These are phyloP conservation scores for Globisporangium radiosum DNA, from an alignment of 352 stramenopile genomes.

Conservation along the genomic window DNA sequence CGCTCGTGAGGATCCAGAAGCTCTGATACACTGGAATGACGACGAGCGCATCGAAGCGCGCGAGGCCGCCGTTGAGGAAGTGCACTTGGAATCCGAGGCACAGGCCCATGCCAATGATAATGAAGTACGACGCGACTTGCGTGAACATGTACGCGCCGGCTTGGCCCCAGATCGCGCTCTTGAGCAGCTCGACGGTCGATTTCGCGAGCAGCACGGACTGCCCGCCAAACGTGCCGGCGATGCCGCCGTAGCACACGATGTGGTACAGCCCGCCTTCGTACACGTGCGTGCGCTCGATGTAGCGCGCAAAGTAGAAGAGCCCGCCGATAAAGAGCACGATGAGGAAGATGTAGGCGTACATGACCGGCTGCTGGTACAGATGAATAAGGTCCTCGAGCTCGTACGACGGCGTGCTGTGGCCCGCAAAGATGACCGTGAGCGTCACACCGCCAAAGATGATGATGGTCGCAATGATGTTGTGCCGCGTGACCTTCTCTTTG, in stretches of 20 bases:
- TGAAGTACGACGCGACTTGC: constrained; percentile 63
- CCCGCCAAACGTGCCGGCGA: constrained; percentile 70
- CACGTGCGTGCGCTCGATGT: constrained; percentile 69
- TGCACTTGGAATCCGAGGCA: constrained; percentile 77
- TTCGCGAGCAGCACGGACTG: constrained; percentile 86
- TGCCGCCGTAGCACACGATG: constrained; percentile 78
- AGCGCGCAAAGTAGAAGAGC: constrained; percentile 36
- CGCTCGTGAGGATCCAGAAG: constrained; percentile 87
- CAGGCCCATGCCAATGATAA: constrained; percentile 45
- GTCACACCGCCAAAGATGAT: constrained; percentile 89
- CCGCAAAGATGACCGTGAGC: constrained; percentile 85
- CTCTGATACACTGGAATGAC: constrained; percentile 85
- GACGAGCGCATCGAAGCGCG: constrained; percentile 75
- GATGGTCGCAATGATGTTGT: constrained; percentile 75
- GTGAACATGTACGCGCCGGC: constrained; percentile 54
- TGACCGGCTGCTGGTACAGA: constrained; percentile 74
- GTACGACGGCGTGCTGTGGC: constrained; percentile 83
- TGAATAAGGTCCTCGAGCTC: constrained; percentile 70
- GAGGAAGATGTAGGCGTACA: constrained; percentile 68
- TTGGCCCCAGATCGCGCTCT: constrained; percentile 73
- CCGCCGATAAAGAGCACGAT: constrained; percentile 58
- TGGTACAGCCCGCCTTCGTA: constrained; percentile 67
- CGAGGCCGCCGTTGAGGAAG: constrained; percentile 70
- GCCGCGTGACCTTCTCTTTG: constrained; percentile 72
- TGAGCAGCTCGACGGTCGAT: constrained; percentile 69